Base-by-base conservation (phyloP, 108 stramenopile genomes). In the Nitzschia inconspicua region DNA sequence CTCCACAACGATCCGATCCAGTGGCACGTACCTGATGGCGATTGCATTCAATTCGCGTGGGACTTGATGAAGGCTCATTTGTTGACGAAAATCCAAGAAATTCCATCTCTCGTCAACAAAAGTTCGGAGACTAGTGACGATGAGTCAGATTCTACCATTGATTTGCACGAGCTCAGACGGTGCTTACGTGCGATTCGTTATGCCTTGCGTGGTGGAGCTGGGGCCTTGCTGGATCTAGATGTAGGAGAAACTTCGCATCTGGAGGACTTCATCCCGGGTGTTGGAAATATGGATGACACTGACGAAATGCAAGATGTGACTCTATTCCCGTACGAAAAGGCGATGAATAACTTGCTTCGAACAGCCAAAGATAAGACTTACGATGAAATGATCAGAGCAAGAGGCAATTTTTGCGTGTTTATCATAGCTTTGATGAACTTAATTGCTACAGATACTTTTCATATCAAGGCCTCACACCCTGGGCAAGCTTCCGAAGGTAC, bases 11-110 rank as follows among this genome's bases (percentile, higher is more conserved):
- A 90, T 44, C 44, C 44, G 39, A 57, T 93, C 0, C 31, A 58
- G 25, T 93, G 92, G 92, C 81, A 89, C 50, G 66, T 85, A 7
- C 94, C 94, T 3, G 63, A 70, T 20, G 70, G 64, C 20, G 75
- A 85, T 37, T 83, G 84, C 43, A 69, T 95, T 48, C 81, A 90
- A 37, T 84, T 88, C 30, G 73, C 72, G 10, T 77, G 71, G 40
- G 50, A 47, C 18, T 39, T 93, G 7, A 51, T 93, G 39, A 58
- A 69, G 25, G 31, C 51, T 19, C 53, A 82, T 39, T 62, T 77
- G 11, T 32, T 75, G 20, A 29, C 44, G 23, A 54, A 53, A 30
- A 53, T 77, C 16, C 54, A 61, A 39, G 47, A 39, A 6, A 26
- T 81, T 13, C 20, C 47, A 42, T n/a, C n/a, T n/a, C n/a, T n/a